phyloP scores from a whole-genome alignment of 805 yeast genomes.

The Priceomyces haplophilus region DNA sequence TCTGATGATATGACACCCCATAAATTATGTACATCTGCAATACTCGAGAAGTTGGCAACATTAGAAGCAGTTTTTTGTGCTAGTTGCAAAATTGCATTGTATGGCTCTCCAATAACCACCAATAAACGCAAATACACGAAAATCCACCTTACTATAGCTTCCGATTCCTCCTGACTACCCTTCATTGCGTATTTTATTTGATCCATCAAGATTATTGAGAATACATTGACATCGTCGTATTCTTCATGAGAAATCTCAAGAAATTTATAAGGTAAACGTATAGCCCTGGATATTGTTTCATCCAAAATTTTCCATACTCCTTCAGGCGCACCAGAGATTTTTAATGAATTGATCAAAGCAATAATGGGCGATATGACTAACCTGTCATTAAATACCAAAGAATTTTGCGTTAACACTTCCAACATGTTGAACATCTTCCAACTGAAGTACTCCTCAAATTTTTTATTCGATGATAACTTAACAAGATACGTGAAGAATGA shows the following conservation, averaged over 20 bases:
- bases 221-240: conserved; percentile 30
- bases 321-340: conserved; percentile 9
- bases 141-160: conserved; percentile 46
- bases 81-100: background rate
- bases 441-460: conserved; percentile 21
- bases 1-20: background rate
- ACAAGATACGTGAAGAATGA: conserved; percentile 69
- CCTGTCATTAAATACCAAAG: conserved; percentile 52
- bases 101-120: conserved; percentile 59
- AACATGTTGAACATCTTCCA: conserved; percentile 50
- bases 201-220: conserved; percentile 47
- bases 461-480: conserved; percentile 34
- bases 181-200: conserved; percentile 59
- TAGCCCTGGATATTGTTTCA: conserved; percentile 68
- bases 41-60: background rate
- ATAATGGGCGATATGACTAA: conserved; percentile 52
- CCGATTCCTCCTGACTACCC: conserved; percentile 9
- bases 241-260: conserved; percentile 49
- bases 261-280: conserved; percentile 79
- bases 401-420: conserved; percentile 45
- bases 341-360: conserved; percentile 52
- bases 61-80: background rate
- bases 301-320: conserved; percentile 66
- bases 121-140: conserved; percentile 45
- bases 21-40: conserved; percentile 7